These are phyloP conservation scores for Elsinoe perseae DNA, from an alignment of 2,329 filamentous ascomycete genomes.

Conservation along the genomic window DNA sequence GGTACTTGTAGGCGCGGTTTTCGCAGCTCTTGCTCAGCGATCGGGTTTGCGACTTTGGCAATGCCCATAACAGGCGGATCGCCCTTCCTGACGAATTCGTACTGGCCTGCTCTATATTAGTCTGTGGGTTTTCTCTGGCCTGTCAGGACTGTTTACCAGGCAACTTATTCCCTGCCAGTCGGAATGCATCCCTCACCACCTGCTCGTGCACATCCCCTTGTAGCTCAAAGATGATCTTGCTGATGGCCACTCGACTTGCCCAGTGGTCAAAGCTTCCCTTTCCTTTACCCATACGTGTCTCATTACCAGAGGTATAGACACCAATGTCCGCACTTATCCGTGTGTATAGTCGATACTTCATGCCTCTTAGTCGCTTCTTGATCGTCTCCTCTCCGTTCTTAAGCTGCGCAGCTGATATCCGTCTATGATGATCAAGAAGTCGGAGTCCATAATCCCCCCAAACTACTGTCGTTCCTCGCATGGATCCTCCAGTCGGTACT, in stretches of 20 bases:
- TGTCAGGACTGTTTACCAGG: slow-evolving; percentile 65
- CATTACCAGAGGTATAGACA: slow-evolving; percentile 91
- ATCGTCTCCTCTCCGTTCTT: slow-evolving; percentile 93
- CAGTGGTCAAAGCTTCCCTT: slow-evolving; percentile 97
- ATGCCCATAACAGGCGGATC: slow-evolving; percentile 86
- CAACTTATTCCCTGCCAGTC: slow-evolving; percentile 88
- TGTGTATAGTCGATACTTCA: slow-evolving; percentile 89
- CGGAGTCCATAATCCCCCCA: slow-evolving; percentile 95
- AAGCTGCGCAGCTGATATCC: slow-evolving; percentile 78
- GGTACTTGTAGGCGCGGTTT: slow-evolving; percentile 63
- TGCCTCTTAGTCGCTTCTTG: slow-evolving; percentile 74
- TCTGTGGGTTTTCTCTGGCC: slow-evolving; percentile 29
- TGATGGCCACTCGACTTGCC: slow-evolving; percentile 83
- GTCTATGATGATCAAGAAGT: slow-evolving; percentile 86
- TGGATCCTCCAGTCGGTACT: slow-evolving; percentile 83
- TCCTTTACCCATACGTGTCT: slow-evolving; percentile 98
- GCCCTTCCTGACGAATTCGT: slow-evolving; percentile 89
- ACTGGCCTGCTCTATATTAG: slow-evolving; percentile 48
- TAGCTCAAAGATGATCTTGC: slow-evolving; percentile 85
- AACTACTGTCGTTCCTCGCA: slow-evolving; percentile 85
- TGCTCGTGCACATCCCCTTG: slow-evolving; percentile 91
- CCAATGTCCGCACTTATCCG: slow-evolving; percentile 86
- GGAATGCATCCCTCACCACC: slow-evolving; percentile 85
- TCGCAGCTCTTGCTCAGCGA: slow-evolving; percentile 78
- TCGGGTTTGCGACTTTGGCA: slow-evolving; percentile 73